Percentiles rank a stretch among this genome's conserved stretches.
These are phyloP conservation scores for Anisodus tanguticus DNA, from an alignment of 257 asterid species.

Conservation along the genomic window DNA sequence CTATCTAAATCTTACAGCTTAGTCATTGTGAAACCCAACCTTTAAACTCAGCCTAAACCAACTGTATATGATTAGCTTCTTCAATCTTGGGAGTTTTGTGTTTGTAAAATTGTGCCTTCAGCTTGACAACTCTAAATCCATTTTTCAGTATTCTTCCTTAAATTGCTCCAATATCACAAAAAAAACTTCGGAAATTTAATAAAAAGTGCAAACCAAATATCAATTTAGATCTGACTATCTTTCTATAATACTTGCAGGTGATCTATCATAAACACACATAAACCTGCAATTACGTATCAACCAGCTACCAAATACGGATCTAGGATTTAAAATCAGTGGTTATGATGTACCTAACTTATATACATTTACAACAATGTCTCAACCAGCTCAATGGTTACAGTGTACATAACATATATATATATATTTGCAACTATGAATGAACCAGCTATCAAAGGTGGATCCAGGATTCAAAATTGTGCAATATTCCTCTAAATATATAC, in stretches of 20 bases:
- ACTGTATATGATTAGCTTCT: neutral
- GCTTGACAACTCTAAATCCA: conserved; percentile 10
- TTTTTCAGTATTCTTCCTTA: neutral
- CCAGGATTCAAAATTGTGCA: neutral
- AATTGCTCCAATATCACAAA: neutral
- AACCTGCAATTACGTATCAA: neutral
- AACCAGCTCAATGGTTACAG: neutral
- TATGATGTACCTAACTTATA: conserved; percentile 1
- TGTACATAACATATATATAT: neutral
- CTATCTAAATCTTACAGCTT: neutral
- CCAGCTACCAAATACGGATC: neutral
- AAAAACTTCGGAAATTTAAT: neutral
- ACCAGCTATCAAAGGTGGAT: neutral
- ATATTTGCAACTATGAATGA: neutral
- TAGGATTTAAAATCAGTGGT: neutral
- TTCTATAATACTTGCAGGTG: neutral
- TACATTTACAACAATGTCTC: neutral
- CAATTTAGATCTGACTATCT: conserved; percentile 48
- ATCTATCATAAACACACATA: neutral
- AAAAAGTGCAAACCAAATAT: conserved; percentile 24
- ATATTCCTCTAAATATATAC: neutral
- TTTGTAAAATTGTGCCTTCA: neutral
- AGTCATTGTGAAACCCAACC: neutral
- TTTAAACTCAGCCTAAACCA: neutral
- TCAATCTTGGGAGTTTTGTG: neutral